Conservation (phyloP, 1,284 basidiomycete genomes). For the Puccinia polysora region DNA sequence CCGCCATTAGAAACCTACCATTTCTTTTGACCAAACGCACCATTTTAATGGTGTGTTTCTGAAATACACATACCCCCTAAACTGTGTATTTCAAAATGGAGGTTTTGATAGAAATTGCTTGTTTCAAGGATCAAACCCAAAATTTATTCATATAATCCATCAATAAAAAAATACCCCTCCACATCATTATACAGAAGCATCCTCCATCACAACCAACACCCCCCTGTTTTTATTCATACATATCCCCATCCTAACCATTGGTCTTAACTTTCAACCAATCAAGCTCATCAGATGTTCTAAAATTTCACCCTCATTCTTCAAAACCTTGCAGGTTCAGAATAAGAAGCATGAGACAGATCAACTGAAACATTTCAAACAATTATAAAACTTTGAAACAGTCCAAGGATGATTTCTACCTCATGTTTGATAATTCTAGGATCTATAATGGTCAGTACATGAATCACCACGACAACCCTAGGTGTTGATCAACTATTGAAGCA, state of each 20-base stretch:
- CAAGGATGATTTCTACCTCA: conserved; percentile 52
- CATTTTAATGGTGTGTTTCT: too few species aligned
- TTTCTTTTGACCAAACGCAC: too few species aligned
- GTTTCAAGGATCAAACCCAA: too few species aligned
- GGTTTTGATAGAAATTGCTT: too few species aligned
- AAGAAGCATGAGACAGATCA: conserved; percentile 51
- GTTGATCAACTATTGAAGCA: background rate
- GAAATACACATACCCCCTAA: too few species aligned
- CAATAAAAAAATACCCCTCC: too few species aligned
- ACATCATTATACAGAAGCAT: too few species aligned
- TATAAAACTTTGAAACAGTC: conserved; percentile 51
- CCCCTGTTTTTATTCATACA: background rate
- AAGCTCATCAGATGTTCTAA: background rate
- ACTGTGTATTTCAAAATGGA: too few species aligned
- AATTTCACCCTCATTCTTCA: background rate
- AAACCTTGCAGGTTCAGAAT: background rate
- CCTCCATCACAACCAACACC: too few species aligned
- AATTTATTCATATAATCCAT: too few species aligned
- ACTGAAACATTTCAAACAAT: conserved; percentile 51
- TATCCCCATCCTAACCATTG: background rate
- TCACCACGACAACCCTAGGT: background rate
- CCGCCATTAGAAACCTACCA: too few species aligned
- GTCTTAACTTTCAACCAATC: background rate
- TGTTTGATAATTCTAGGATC: conserved; percentile 54
- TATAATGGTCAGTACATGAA: conserved; percentile 48